A percentile compares a stretch with the other conserved stretches of the same genome.
Conservation (phyloP, 1,139 yeast genomes). For the Yamadazyma triangularis region DNA sequence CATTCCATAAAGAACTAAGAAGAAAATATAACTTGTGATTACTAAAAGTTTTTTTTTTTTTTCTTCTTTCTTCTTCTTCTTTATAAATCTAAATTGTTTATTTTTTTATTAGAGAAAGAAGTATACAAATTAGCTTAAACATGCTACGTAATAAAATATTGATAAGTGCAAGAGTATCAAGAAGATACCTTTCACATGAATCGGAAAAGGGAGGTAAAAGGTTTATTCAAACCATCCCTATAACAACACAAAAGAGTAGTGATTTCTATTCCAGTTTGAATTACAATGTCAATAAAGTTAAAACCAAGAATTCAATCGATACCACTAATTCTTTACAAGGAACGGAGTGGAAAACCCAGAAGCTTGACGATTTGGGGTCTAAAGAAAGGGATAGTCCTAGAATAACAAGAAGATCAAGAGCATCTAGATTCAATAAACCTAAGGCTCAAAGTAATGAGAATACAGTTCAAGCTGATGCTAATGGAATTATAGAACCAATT, state of each 20-base stretch:
- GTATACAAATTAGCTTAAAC: no score
- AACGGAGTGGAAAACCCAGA: conserved; percentile 21
- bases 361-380: conserved; percentile 11
- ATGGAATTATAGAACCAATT: no score
- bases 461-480: conserved; percentile 4
- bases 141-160: conserved; percentile 9
- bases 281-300: conserved; percentile 10
- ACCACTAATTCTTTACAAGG: conserved; percentile 11
- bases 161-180: conserved; percentile 13
- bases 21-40: not conserved
- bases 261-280: conserved; percentile 29
- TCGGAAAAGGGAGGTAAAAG: conserved; percentile 28
- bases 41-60: not conserved
- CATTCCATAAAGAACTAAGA: not conserved
- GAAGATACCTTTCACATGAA: conserved; percentile 23
- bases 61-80: no score
- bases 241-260: conserved; percentile 15
- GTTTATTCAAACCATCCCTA: conserved; percentile 41
- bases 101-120: no score
- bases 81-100: no score
- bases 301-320: conserved; percentile 10
- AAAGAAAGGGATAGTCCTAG: conserved; percentile 9
- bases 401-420: conserved; percentile 33
- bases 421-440: conserved; percentile 27
- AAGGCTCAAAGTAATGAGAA: conserved; percentile 11